Percentiles rank a stretch among this genome's conserved stretches.
Conservation (phyloP, 2,329 filamentous ascomycete genomes). For the Colletotrichum sidae region DNA sequence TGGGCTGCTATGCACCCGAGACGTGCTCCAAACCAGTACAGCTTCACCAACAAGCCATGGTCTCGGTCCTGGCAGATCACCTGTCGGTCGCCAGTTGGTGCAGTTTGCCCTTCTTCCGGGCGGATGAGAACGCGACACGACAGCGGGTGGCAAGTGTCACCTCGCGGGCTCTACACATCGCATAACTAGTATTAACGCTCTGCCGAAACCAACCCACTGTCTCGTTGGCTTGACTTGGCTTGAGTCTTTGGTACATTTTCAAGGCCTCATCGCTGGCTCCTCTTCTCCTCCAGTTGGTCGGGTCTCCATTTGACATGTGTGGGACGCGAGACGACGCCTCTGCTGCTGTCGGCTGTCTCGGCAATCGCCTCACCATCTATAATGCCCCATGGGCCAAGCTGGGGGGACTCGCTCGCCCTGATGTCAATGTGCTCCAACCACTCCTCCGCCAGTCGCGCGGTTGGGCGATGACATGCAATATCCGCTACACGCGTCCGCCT, state of each 20-base stretch:
- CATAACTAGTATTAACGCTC: background rate
- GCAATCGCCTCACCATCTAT: conserved; percentile 13
- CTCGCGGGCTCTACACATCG: background rate
- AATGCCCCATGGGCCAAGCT: conserved; percentile 10
- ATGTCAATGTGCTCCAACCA: conserved; percentile 5
- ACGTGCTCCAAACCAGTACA: conserved; percentile 6
- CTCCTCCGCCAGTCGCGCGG: conserved; percentile 4
- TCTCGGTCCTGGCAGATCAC: conserved; percentile 22
- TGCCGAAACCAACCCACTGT: conserved; percentile 6
- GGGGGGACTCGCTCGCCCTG: background rate
- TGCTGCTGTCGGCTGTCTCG: conserved; percentile 20
- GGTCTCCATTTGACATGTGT: background rate
- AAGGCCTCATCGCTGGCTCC: background rate
- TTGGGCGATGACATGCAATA: conserved; percentile 2
- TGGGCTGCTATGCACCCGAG: conserved; percentile 34
- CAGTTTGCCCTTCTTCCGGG: background rate
- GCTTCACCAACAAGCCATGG: conserved; percentile 9
- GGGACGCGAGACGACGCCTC: background rate
- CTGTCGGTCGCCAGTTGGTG: conserved; percentile 6
- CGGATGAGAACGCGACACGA: conserved; percentile 32
- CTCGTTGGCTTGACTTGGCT: conserved; percentile 3
- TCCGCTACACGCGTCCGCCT: conserved; percentile 17
- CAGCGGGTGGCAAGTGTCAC: conserved; percentile 30
- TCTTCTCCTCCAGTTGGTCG: background rate
- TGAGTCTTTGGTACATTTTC: background rate